Conservation (phyloP, 2,329 filamentous ascomycete genomes). For the Fusarium sambucinum region DNA sequence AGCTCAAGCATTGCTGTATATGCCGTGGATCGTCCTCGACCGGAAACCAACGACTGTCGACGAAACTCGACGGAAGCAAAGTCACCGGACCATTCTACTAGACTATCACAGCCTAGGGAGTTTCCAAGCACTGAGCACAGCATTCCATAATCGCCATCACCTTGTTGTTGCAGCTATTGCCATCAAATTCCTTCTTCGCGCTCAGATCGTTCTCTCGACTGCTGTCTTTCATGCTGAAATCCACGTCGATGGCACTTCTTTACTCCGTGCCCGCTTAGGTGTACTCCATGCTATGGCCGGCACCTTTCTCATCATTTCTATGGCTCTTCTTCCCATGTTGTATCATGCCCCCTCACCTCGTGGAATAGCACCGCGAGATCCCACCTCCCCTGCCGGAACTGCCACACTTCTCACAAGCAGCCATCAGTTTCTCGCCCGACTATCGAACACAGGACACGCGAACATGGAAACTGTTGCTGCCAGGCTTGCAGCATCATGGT, state of each 20-base stretch:
- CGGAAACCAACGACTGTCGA: slow-evolving; percentile 41
- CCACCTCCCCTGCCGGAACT: slow-evolving; percentile 47
- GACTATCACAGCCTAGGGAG: slow-evolving; percentile 46
- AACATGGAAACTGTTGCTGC: slow-evolving; percentile 41
- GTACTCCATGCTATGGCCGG: slow-evolving; percentile 45
- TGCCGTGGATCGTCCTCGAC: slow-evolving; percentile 49
- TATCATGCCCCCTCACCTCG: slow-evolving; percentile 45
- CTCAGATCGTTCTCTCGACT: slow-evolving; percentile 47
- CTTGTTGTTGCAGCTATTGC: slow-evolving; percentile 43
- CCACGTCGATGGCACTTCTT: slow-evolving; percentile 32
- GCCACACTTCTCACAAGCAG: slow-evolving; percentile 45
- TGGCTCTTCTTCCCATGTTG: slow-evolving; percentile 43
- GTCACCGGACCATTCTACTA: slow-evolving; percentile 46
- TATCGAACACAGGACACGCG: slow-evolving; percentile 44
- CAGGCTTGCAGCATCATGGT: slow-evolving; percentile 48
- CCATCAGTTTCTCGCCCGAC: slow-evolving; percentile 40
- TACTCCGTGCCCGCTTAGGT: slow-evolving; percentile 36
- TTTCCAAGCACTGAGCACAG: slow-evolving; percentile 38
- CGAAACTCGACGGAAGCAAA: slow-evolving; percentile 48
- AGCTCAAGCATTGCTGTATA: slow-evolving; percentile 47
- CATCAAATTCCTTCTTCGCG: slow-evolving; percentile 43
- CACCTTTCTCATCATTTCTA: slow-evolving; percentile 40
- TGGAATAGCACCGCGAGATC: slow-evolving; percentile 48
- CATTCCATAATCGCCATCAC: slow-evolving; percentile 45
- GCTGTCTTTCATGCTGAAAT: slow-evolving; percentile 45